Evolutionary conservation across 2,329 filamentous ascomycete species (phyloP), one percentile per base, ranked within the genome.

Genomic region (Phoma sp.): DNA sequence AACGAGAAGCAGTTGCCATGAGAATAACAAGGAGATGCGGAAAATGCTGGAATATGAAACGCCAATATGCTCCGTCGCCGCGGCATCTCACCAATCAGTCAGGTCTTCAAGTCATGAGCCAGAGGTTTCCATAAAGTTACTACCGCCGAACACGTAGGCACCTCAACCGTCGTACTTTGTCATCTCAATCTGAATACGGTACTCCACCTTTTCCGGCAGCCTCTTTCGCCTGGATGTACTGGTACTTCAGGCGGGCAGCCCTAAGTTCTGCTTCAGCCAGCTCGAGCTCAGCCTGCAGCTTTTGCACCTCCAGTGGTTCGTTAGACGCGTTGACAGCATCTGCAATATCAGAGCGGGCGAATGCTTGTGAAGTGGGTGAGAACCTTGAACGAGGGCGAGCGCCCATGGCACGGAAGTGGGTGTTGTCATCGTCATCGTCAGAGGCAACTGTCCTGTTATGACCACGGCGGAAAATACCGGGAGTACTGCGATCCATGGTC

Each of bases 191-290:
- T 3, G 31, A 25, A 7, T 32, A 4, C 5, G 39, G 21, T 10
- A 15, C n/a, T 17, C 22, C 6, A 6, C n/a, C 29, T 6, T n/a
- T 24, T 17, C 43, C 52, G 21, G 31, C 31, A 15, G 43, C 43
- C 50, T 63, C 63, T 41, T 60, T 68, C 5, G 62, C 62, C 41
- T 65, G 58, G 2, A 68, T 48, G 31, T 68, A 68, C 43, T 57
- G 49, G 13, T 63, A 60, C 44, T 61, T 67, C 10, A 70, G 41
- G 12, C 65, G 63, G 6, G 65, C 63, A 40, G 67, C 56, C 38
- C 61, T 64, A 17, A 74, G 62, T 52, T 74, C 70, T 7, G 70
- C 70, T 45, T 74, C 69, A 2, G 69, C 70, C n/a, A 69, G 52
- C 29, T 72, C 67, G 8, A 74, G 37, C 43, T 74, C 64, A 8